Conservation (phyloP, 2,329 filamentous ascomycete species). For the Epichloe coenophiala region DNA sequence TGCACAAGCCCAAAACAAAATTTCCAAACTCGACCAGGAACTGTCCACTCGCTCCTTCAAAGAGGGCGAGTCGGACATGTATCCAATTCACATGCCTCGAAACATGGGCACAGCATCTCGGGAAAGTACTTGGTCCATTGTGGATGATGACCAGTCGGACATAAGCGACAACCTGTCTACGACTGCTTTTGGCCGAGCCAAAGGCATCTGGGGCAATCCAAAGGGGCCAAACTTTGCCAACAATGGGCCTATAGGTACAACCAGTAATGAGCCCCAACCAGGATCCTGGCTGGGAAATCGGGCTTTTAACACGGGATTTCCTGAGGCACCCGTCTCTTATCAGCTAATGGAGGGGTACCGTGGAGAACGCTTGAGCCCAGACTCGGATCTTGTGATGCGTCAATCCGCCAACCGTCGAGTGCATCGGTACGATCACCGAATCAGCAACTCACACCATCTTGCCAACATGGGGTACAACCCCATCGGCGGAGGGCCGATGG, state of each 20-base stretch:
- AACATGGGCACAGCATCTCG: constrained; percentile 13
- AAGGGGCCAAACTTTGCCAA: constrained; percentile 26
- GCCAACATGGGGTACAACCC: constrained; percentile 20
- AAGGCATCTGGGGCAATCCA: constrained; percentile 41
- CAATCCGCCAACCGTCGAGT: constrained; percentile 29
- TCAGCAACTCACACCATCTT: constrained; percentile 21
- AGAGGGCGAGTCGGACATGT: constrained; percentile 29
- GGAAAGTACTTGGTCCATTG: constrained; percentile 37
- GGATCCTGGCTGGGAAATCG: constrained; percentile 33
- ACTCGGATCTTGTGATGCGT: constrained; percentile 34
- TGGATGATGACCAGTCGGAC: constrained; percentile 44
- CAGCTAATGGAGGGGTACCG: constrained; percentile 27
- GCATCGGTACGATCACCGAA: constrained; percentile 33
- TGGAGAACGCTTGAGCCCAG: constrained; percentile 32
- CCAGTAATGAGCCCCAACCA: constrained; percentile 20
- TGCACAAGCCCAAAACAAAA: constrained; percentile 55
- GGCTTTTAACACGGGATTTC: constrained; percentile 23
- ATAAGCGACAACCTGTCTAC: constrained; percentile 39
- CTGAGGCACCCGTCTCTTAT: constrained; percentile 25
- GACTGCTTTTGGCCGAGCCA: constrained; percentile 37
- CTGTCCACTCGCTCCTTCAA: constrained; percentile 48
- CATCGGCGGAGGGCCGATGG: constrained; percentile 14
- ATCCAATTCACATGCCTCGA: constrained; percentile 10
- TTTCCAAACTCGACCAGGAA: constrained; percentile 59
- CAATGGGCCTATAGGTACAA: constrained; percentile 21